Evolutionary conservation across 495 filamentous ascomycete genomes (phyloP).

Genomic region (Aspergillus panamensis): DNA sequence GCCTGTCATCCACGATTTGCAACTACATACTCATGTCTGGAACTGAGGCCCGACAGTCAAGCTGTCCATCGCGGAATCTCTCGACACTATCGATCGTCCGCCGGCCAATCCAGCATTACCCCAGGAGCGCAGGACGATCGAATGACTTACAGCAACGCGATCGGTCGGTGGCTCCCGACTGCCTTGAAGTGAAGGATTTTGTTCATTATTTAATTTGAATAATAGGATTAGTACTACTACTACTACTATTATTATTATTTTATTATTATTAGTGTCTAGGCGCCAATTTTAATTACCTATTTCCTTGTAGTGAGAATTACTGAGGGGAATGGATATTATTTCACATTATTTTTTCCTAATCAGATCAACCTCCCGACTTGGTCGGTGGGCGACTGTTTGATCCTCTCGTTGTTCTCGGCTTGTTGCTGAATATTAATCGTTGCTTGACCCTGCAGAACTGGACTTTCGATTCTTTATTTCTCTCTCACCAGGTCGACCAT

Average conservation of each 20-base stretch:
- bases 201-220: background rate
- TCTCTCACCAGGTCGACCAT: background rate
- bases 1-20: conserved; percentile 20
- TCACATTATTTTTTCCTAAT: conserved; percentile 19
- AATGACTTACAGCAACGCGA: conserved; percentile 30
- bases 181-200: conserved; percentile 5
- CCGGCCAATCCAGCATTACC: conserved; percentile 24
- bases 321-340: conserved; percentile 10
- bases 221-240: background rate
- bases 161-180: conserved; percentile 16
- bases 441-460: conserved; percentile 12
- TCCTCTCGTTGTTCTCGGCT: conserved; percentile 9
- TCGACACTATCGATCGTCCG: conserved; percentile 8
- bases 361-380: conserved; percentile 14
- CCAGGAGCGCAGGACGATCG: conserved; percentile 26
- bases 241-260: background rate
- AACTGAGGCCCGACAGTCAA: too few relatives aligned
- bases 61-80: too few relatives aligned
- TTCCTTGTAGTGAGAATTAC: background rate
- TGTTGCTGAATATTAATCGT: conserved; percentile 12
- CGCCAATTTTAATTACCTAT: background rate
- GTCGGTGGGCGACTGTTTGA: conserved; percentile 9
- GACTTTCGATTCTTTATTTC: background rate
- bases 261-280: background rate
- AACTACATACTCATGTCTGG: too few relatives aligned